Evolutionary conservation across 495 filamentous ascomycete species (phyloP), one percentile per base, ranked within the genome.

Genomic region (Usnea hakonensis): DNA sequence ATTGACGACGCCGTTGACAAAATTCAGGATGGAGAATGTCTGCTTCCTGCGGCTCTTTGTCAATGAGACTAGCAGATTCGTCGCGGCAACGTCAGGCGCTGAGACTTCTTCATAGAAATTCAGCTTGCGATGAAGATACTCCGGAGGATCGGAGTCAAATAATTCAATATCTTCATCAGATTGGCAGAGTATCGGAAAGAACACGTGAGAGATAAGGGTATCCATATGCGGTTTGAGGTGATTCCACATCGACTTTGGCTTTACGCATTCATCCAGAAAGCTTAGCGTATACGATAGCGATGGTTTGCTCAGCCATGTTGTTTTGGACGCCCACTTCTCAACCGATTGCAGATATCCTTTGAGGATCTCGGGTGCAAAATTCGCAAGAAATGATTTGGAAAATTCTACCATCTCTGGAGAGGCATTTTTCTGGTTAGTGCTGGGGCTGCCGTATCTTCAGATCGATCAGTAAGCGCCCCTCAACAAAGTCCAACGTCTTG

Each of bases 91-190:
- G 73, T 98, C 94, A 8, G 94, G 94, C 17, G 94, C 87, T 1
- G 95, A 93, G 17, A 95, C 90, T 69, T 98, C 94, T 76, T 98
- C 94, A 71, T 95, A 98, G 73, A 90, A 97, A 74, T 97, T 97
- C 54, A 98, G 76, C 74, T 97, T 97, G 53, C 93, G 86, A 75
- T 97, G 94, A 21, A 98, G 83, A 70, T 97, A 98, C 70, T 98
- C 94, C 48, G 92, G 88, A 1, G 94, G 94, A 65, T 98, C 93
- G 7, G 87, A 83, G 69, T 95, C 86, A 71, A 98, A 98, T 54
- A 95, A 83, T 71, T 97, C 93, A 41, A 97, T 81, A 61, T 98
- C 94, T 56, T 97, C 93, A 58, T 91, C 86, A 23, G 89, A 87
- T 65, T 96, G 89, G 75, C 94, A 98, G 43, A 98, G 78, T 26